Evolutionary conservation across 805 yeast genomes (phyloP).

Genomic region (Candida chauliodis): DNA sequence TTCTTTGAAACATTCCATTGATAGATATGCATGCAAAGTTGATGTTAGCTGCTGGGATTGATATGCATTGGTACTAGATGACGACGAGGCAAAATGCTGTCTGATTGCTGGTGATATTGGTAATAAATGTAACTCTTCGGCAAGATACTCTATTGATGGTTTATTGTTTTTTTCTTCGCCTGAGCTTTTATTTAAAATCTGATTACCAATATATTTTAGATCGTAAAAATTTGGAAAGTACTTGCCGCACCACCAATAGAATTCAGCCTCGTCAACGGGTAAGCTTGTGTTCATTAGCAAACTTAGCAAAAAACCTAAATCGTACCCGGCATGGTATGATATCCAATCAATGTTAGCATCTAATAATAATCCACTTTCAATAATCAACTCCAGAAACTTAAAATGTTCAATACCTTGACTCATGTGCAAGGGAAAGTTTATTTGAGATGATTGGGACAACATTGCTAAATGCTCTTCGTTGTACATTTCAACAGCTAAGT

Average conservation of each 20-base stretch:
- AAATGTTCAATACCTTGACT: slow-evolving; percentile 73
- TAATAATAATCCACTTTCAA: slow-evolving; percentile 80
- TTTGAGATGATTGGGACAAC: slow-evolving; percentile 70
- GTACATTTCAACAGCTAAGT: slow-evolving; percentile 75
- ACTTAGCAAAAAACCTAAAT: slow-evolving; percentile 82
- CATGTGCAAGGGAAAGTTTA: slow-evolving; percentile 73
- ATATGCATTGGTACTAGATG: slow-evolving; percentile 16
- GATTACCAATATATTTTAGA: slow-evolving; percentile 55
- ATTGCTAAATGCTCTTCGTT: slow-evolving; percentile 81
- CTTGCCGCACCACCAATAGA: slow-evolving; percentile 61
- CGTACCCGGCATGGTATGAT: slow-evolving; percentile 92
- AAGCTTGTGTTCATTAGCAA: slow-evolving; percentile 69
- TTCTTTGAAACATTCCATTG: slow-evolving; percentile 64
- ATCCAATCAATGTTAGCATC: slow-evolving; percentile 70
- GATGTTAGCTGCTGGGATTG: slow-evolving; percentile 40
- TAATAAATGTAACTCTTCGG: slow-evolving; percentile 63
- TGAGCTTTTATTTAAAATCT: slow-evolving; percentile 23
- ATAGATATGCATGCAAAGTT: slow-evolving; percentile 59
- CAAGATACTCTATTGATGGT: slow-evolving; percentile 56
- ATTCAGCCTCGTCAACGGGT: slow-evolving; percentile 79
- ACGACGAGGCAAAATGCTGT: slow-evolving; percentile 28
- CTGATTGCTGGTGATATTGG: slow-evolving; percentile 54
- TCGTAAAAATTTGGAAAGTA: slow-evolving; percentile 85
- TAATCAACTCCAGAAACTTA: slow-evolving; percentile 79
- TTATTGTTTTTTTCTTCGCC: slow-evolving; percentile 21